phyloP scores from a whole-genome alignment of 2,329 filamentous ascomycete species.

The Colletotrichum sidae region DNA sequence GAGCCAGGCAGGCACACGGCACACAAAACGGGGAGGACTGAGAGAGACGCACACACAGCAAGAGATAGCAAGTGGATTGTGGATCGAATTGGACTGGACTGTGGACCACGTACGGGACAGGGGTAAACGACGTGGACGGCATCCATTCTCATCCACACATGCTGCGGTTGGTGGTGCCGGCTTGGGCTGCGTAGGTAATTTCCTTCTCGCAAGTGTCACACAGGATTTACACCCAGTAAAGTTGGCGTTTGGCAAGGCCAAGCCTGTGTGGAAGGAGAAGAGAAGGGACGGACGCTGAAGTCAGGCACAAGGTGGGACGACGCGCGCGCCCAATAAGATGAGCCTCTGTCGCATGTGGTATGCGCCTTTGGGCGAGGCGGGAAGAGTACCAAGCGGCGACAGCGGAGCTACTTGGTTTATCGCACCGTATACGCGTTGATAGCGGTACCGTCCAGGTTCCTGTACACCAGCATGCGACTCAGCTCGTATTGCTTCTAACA shows the following conservation, averaged over 20 bases:
- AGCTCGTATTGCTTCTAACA: conserved; percentile 37
- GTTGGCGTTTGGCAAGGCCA: conserved; percentile 21
- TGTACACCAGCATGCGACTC: conserved; percentile 9
- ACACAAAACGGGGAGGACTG: conserved; percentile 23
- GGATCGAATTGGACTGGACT: neutral
- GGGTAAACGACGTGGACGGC: conserved; percentile 12
- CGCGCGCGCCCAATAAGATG: conserved; percentile 7
- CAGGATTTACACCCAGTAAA: conserved; percentile 11
- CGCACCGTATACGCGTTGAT: rapidly evolving
- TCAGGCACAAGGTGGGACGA: neutral
- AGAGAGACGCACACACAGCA: conserved; percentile 19
- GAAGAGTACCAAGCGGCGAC: conserved; percentile 18
- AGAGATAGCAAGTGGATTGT: conserved; percentile 18
- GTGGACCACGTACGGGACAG: conserved; percentile 25
- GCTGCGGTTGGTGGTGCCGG: conserved; percentile 11
- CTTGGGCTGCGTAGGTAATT: conserved; percentile 32
- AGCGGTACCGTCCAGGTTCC: conserved; percentile 1
- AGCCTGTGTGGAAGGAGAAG: conserved; percentile 1
- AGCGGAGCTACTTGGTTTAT: conserved; percentile 3
- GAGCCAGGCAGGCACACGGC: neutral
- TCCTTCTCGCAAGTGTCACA: conserved; percentile 4
- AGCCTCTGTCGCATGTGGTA: conserved; percentile 21
- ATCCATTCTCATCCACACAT: too few species aligned
- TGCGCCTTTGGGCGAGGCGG: conserved; percentile 18
- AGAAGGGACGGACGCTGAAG: neutral